Base-by-base conservation (phyloP, 2,329 filamentous ascomycete genomes). In the Aureobasidium sp. region DNA sequence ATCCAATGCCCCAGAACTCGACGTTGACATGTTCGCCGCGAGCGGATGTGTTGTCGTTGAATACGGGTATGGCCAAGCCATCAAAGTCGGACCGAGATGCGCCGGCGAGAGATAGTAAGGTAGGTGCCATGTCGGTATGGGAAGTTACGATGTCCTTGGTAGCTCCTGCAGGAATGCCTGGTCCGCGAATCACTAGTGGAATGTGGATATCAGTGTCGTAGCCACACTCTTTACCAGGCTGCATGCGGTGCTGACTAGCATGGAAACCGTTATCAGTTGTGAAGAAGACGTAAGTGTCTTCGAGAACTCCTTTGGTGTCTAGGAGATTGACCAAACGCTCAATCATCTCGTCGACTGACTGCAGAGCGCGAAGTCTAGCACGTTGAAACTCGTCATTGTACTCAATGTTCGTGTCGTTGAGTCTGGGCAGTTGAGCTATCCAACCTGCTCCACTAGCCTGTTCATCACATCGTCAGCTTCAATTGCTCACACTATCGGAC, bases 81-180 rank as follows among this genome's bases (percentile, higher is more conserved):
- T 87, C 84, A 67, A 86, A 84, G 50, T 84, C 80, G 0, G 73
- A 66, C 0, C 79, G 75, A 2, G 77, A 66, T 0, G 75, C 70
- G 1, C 74, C 74, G 2, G 75, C 58, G 29, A 66, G 67, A 9
- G 77, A 71, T 39, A 87, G 75, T 10, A 87, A 70, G 0, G 85
- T 88, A 0, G 86, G 85, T 0, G 82, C 84, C 1, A 88, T 72
- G 66, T 88, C 86, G 3, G 85, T 85, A 64, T 88, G 86, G 0
- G 84, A 82, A 0, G 83, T 86, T 1, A 84, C 80, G 5, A 78
- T 70, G 26, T 80, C 71, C 3, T 75, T 72, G 0, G 71, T 73
- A 8, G 74, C 66, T 1, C 78, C 78, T 12, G 70, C 66, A 0
- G 78, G 71, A 2, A 87, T 72, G 0, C 82, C 81, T 0, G 85